phyloP scores from a whole-genome alignment of 2,329 filamentous ascomycete genomes.

The Cladorrhinum sp. region DNA sequence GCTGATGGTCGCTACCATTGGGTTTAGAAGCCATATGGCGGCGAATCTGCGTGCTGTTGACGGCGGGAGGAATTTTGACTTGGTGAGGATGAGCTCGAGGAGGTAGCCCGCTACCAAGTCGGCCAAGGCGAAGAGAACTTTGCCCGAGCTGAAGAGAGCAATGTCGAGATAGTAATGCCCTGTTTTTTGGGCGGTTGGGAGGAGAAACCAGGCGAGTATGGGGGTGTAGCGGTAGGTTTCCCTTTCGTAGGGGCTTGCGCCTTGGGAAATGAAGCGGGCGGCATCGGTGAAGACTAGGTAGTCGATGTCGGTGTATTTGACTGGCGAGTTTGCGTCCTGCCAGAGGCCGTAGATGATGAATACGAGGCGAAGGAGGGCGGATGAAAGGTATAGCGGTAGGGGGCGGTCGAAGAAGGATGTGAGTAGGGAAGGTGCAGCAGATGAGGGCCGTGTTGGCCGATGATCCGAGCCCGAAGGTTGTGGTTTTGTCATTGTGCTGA shows the following conservation, averaged over 20 bases:
- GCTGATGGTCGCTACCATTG: constrained; percentile 97
- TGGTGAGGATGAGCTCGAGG: constrained; percentile 48
- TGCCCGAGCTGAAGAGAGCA: constrained; percentile 77
- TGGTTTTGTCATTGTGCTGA: constrained; percentile 12
- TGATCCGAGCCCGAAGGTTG: background rate
- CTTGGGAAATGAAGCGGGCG: constrained; percentile 68
- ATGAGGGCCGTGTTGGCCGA: too few relatives aligned
- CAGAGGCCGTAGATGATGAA: constrained; percentile 86
- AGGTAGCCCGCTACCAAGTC: constrained; percentile 85
- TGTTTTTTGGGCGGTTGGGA: constrained; percentile 65
- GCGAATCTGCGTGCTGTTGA: constrained; percentile 69
- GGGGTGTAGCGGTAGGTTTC: constrained; percentile 98
- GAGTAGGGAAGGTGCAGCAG: constrained; percentile 22
- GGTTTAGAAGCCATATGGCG: constrained; percentile 90
- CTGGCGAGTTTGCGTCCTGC: constrained; percentile 85
- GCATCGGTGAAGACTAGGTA: constrained; percentile 98
- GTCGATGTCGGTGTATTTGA: constrained; percentile 99
- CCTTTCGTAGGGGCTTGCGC: constrained; percentile 74
- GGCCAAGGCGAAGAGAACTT: constrained; percentile 77
- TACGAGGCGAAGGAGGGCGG: constrained; percentile 63
- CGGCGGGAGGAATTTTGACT: constrained; percentile 42
- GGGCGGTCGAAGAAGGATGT: constrained; percentile 38
- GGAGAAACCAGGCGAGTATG: constrained; percentile 83
- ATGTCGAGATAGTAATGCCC: constrained; percentile 27
- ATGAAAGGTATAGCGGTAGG: constrained; percentile 52